Evolutionary conservation across 208 protist genomes (phyloP).

Genomic region (Trypanosoma grayi): DNA sequence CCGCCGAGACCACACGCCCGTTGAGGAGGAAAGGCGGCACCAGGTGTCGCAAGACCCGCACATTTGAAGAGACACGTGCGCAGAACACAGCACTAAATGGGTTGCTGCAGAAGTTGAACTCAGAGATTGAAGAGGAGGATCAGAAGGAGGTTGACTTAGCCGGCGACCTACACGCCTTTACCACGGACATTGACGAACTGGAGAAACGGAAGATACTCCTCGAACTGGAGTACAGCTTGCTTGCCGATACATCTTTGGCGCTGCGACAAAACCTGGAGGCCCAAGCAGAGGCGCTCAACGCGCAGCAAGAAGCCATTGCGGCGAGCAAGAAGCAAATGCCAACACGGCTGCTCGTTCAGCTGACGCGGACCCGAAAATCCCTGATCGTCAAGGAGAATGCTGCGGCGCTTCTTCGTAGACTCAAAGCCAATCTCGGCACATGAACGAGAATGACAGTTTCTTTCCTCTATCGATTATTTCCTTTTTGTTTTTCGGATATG

Average conservation of each 20-base stretch:
- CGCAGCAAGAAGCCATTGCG: background rate
- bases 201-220: background rate
- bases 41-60: background rate
- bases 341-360: slow-evolving; percentile 4
- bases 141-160: background rate
- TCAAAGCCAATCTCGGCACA: slow-evolving; percentile 2
- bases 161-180: background rate
- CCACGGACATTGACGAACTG: background rate
- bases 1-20: background rate
- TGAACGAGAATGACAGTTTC: no score
- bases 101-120: background rate
- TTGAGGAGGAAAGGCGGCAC: background rate
- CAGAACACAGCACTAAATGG: background rate
- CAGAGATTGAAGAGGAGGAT: background rate
- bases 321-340: background rate
- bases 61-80: background rate
- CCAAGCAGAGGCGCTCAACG: background rate
- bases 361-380: slow-evolving; percentile 3
- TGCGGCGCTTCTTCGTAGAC: background rate
- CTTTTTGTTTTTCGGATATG: background rate
- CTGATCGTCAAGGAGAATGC: background rate
- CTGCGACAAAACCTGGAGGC: background rate
- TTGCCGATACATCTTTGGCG: background rate
- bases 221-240: background rate
- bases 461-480: background rate